Conservation (phyloP, 306 rosid genomes). For the Castanea mollissima region DNA sequence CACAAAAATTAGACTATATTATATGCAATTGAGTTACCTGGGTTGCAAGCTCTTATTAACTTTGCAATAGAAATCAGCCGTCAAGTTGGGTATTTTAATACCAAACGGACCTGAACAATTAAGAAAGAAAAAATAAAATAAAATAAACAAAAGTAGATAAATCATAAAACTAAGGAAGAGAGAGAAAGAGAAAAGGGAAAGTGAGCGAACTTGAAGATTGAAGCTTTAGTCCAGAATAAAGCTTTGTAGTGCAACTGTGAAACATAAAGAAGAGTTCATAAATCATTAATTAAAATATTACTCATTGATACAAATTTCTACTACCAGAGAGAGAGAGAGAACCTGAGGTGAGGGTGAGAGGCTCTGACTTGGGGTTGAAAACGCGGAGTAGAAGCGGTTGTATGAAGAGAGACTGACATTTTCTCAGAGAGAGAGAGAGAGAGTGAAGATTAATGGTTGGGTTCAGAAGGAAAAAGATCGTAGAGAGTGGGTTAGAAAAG, state of each 20-base stretch:
- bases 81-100: conserved; percentile 53
- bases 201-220: conserved; percentile 51
- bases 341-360: conserved; percentile 55
- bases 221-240: conserved; percentile 74
- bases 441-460: background rate
- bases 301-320: background rate
- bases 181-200: background rate
- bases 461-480: background rate
- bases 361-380: conserved; percentile 37
- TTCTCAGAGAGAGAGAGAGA: background rate
- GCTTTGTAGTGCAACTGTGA: conserved; percentile 55
- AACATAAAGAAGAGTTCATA: background rate
- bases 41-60: conserved; percentile 59
- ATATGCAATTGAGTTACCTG: conserved; percentile 39
- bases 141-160: background rate
- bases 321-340: conserved; percentile 6
- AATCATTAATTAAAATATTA: background rate
- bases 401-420: conserved; percentile 65
- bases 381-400: conserved; percentile 41
- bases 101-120: conserved; percentile 48
- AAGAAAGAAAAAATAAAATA: background rate
- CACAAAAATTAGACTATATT: background rate
- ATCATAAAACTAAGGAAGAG: background rate
- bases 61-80: conserved; percentile 66
- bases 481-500: background rate